phyloP scores from a whole-genome alignment of 805 yeast species.

The Tetrapisispora iriomotensis region DNA sequence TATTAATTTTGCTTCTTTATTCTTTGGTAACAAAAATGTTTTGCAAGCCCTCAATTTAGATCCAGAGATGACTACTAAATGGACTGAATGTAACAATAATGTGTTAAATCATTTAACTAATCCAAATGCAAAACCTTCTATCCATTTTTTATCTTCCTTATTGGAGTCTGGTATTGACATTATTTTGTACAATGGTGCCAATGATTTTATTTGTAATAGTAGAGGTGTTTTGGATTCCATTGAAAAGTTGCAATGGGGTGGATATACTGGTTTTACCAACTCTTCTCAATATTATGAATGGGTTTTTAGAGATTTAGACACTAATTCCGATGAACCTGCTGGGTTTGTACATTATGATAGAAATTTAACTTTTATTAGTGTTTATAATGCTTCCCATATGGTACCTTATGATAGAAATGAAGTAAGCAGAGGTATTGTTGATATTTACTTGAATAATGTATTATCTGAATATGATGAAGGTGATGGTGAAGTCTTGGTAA shows the following conservation, averaged over 20 bases:
- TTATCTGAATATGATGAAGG: constrained; percentile 42
- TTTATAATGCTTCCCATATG: constrained; percentile 83
- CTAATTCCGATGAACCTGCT: constrained; percentile 30
- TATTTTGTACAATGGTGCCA: constrained; percentile 74
- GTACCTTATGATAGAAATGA: constrained; percentile 77
- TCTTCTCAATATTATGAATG: constrained; percentile 33
- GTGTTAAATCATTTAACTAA: constrained; percentile 50
- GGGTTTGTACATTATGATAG: constrained; percentile 47
- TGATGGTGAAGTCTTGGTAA: constrained; percentile 38
- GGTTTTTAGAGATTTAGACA: constrained; percentile 17
- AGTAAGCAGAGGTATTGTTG: constrained; percentile 60
- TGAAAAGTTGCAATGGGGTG: constrained; percentile 54
- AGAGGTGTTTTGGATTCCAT: constrained; percentile 64
- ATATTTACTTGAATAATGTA: constrained; percentile 38
- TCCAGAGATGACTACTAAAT: constrained; percentile 30
- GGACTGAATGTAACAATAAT: constrained; percentile 70
- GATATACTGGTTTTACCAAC: constrained; percentile 31
- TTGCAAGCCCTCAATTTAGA: constrained; percentile 44
- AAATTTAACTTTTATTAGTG: constrained; percentile 66
- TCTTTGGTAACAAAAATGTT: constrained; percentile 40
- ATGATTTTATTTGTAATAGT: constrained; percentile 82
- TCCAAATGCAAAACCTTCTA: constrained; percentile 45
- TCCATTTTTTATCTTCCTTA: constrained; percentile 56
- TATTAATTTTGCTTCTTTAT: constrained; percentile 41
- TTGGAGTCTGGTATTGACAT: constrained; percentile 48